Evolutionary conservation across 2,329 filamentous ascomycete species (phyloP).

Genomic region (Gnomoniopsis smithogilvyi): DNA sequence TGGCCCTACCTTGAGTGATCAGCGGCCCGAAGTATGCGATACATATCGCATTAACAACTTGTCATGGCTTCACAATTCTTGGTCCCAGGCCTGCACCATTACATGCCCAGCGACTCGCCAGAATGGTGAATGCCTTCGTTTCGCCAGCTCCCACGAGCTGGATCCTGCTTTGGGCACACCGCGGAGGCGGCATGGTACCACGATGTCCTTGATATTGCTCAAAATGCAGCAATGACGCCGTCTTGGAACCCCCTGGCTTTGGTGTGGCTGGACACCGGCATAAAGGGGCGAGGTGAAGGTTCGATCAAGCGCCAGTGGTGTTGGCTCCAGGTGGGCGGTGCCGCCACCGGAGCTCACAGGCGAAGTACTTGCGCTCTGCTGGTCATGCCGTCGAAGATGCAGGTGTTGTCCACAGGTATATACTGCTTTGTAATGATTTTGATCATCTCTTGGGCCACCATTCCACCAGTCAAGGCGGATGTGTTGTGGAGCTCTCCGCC

Average conservation of each 20-base stretch:
- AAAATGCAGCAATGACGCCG: background rate
- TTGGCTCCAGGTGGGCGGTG: background rate
- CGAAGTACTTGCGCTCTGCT: conserved; percentile 59
- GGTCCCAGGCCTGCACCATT: no score
- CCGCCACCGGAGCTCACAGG: conserved; percentile 36
- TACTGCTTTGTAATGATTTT: conserved; percentile 79
- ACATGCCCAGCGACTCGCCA: background rate
- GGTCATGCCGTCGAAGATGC: conserved; percentile 66
- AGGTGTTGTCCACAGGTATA: conserved; percentile 67
- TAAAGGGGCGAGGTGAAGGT: background rate
- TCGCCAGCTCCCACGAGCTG: conserved; percentile 3
- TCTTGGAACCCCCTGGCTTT: background rate
- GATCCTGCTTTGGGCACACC: conserved; percentile 6
- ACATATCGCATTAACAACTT: background rate
- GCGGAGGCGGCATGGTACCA: conserved; percentile 1
- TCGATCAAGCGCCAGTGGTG: background rate
- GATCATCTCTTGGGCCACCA: conserved; percentile 96
- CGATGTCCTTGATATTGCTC: background rate
- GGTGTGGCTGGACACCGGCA: no score
- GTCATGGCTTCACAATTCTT: background rate
- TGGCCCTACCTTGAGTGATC: background rate
- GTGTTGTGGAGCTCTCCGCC: conserved; percentile 92
- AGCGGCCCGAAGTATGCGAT: conserved; percentile 13
- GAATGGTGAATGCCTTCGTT: background rate
- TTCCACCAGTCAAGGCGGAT: conserved; percentile 79